Conservation (phyloP, 371 early-diverging fungal species). For the Mucor saturninus region DNA sequence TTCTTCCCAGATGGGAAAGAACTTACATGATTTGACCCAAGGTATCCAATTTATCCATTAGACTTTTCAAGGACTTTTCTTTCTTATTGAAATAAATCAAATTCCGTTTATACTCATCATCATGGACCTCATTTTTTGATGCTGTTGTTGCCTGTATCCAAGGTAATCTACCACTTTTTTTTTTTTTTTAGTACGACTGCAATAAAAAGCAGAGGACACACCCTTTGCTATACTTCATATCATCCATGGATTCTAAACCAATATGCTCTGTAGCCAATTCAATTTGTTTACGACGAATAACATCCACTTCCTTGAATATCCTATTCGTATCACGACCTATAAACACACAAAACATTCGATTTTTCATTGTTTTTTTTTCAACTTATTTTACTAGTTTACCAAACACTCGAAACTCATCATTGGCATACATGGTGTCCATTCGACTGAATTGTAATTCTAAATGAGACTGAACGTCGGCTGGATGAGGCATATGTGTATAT, state of each 20-base stretch:
- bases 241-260: slow-evolving; percentile 18
- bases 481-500: slow-evolving; percentile 3
- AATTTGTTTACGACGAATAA: slow-evolving; percentile 27
- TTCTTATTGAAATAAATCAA: slow-evolving; percentile 14
- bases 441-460: slow-evolving; percentile 13
- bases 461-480: slow-evolving; percentile 7
- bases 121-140: background rate
- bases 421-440: slow-evolving; percentile 16
- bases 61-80: slow-evolving; percentile 17
- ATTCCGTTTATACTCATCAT: slow-evolving; percentile 15
- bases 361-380: background rate
- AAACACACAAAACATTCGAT: no score
- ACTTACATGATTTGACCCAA: slow-evolving; percentile 23
- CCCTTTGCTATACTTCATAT: slow-evolving; percentile 17
- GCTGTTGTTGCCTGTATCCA: background rate
- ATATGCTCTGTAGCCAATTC: slow-evolving; percentile 29
- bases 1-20: background rate
- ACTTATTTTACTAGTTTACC: slow-evolving; percentile 6
- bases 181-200: no score
- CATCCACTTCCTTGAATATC: slow-evolving; percentile 25
- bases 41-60: slow-evolving; percentile 19
- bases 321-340: slow-evolving; percentile 22
- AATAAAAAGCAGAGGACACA: background rate
- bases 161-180: background rate
- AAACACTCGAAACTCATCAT: slow-evolving; percentile 24